Conservation (phyloP, 768 basidiomycete species). For the Butyriboletus loyo region DNA sequence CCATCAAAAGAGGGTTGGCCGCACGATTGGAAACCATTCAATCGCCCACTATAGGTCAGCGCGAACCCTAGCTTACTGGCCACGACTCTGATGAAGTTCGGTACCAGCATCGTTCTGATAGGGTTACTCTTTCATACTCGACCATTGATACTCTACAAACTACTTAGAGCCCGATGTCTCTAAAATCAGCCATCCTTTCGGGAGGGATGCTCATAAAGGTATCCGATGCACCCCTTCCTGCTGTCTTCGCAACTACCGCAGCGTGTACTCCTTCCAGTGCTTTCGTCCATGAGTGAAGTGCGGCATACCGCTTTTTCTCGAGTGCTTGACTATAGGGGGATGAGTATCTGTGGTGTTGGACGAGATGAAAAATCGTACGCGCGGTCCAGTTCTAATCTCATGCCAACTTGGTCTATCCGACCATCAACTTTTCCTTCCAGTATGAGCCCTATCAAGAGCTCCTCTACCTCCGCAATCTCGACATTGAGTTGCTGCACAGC, state of each 20-base stretch:
- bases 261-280: conserved; percentile 75
- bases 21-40: conserved; percentile 77
- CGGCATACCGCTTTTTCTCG: conserved; percentile 82
- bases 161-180: conserved; percentile 26
- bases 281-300: conserved; percentile 78
- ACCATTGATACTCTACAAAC: conserved; percentile 8
- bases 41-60: conserved; percentile 41
- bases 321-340: conserved; percentile 67
- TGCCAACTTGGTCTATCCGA: conserved; percentile 93
- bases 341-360: background rate
- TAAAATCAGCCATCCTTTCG: conserved; percentile 31
- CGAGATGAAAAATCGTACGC: conserved; percentile 46
- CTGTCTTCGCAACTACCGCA: conserved; percentile 74
- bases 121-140: background rate
- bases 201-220: conserved; percentile 34
- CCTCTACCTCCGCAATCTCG: conserved; percentile 88
- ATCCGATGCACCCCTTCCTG: conserved; percentile 32
- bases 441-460: conserved; percentile 89
- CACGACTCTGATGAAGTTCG: background rate
- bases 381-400: conserved; percentile 86
- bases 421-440: conserved; percentile 97
- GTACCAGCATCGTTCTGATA: background rate
- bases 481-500: conserved; percentile 85
- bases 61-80: background rate
- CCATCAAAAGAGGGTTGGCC: conserved; percentile 81